Conservation (phyloP, 2,329 filamentous ascomycete genomes). For the Diaporthe vexans region DNA sequence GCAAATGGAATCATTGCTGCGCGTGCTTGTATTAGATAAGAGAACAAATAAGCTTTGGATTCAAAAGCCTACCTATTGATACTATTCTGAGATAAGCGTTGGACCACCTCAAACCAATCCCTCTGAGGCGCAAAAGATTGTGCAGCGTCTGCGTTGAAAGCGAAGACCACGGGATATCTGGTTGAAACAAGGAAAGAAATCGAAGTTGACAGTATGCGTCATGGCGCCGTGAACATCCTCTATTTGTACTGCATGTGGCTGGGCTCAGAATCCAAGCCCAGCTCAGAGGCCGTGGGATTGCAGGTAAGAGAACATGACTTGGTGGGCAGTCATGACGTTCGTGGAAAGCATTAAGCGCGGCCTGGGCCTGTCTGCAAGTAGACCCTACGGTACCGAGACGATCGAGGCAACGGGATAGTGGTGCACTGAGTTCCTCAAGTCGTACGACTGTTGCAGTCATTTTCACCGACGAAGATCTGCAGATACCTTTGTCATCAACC, state of each 20-base stretch:
- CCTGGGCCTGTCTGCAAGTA: conserved; percentile 54
- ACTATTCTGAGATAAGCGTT: background rate
- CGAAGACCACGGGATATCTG: background rate
- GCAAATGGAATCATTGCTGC: background rate
- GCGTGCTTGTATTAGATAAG: too few species aligned
- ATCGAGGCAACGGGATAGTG: conserved; percentile 48
- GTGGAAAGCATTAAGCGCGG: conserved; percentile 51
- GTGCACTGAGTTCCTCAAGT: conserved; percentile 33
- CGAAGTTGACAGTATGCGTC: background rate
- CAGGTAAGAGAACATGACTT: conserved; percentile 47
- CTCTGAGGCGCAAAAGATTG: background rate
- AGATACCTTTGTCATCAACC: background rate
- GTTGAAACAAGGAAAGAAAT: too few species aligned
- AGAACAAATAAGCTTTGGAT: background rate
- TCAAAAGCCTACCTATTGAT: background rate
- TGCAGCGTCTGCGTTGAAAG: background rate
- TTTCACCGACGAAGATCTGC: conserved; percentile 51
- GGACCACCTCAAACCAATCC: background rate
- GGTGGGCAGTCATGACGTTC: conserved; percentile 52
- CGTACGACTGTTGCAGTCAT: conserved; percentile 50
- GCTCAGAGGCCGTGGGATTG: conserved; percentile 1
- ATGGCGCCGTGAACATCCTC: background rate
- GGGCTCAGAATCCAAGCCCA: too few species aligned
- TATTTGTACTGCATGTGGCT: background rate
- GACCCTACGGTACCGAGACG: conserved; percentile 46